Conservation (phyloP, 1,284 basidiomycete genomes). For the Papiliotrema terrestris region DNA sequence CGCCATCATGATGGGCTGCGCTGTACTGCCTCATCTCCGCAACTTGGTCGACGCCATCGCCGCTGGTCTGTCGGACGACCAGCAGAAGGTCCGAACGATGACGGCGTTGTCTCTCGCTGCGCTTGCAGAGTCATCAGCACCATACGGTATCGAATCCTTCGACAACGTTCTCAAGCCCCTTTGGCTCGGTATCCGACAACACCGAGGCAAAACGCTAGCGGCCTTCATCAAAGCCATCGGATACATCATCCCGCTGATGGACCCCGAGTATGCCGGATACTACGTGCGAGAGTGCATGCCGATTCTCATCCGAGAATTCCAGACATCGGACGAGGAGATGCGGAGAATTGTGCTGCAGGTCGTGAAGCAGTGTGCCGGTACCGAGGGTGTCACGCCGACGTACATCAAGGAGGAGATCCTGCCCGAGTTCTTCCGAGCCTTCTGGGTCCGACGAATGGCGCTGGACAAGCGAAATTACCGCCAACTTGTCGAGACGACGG, state of each 20-base stretch:
- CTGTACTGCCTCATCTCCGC: constrained; percentile 93
- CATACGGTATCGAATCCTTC: constrained; percentile 99
- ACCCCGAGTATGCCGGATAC: constrained; percentile 96
- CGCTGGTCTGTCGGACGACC: constrained; percentile 92
- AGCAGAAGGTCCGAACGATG: constrained; percentile 99
- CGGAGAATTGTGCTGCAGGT: constrained; percentile 99
- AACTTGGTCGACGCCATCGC: constrained; percentile 96
- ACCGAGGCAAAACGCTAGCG: constrained; percentile 95
- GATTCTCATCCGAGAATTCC: constrained; percentile 98
- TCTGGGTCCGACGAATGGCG: constrained; percentile 98
- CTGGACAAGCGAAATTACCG: constrained; percentile 93
- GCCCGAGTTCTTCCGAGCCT: constrained; percentile 99
- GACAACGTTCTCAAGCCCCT: constrained; percentile 97
- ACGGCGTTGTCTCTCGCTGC: constrained; percentile 95
- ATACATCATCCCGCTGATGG: constrained; percentile 99
- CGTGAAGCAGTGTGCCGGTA: constrained; percentile 97
- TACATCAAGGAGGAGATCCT: constrained; percentile 97
- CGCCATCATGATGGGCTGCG: constrained; percentile 99
- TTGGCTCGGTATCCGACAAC: constrained; percentile 96
- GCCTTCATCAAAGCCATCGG: constrained; percentile 99
- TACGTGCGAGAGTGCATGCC: constrained; percentile 97
- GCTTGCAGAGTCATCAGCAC: constrained; percentile 92
- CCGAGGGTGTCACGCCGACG: constrained; percentile 88
- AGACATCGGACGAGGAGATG: constrained; percentile 99
- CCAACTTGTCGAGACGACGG: constrained; percentile 97